phyloP scores from a whole-genome alignment of 2,329 filamentous ascomycete species.

The Trichoderma sp. region DNA sequence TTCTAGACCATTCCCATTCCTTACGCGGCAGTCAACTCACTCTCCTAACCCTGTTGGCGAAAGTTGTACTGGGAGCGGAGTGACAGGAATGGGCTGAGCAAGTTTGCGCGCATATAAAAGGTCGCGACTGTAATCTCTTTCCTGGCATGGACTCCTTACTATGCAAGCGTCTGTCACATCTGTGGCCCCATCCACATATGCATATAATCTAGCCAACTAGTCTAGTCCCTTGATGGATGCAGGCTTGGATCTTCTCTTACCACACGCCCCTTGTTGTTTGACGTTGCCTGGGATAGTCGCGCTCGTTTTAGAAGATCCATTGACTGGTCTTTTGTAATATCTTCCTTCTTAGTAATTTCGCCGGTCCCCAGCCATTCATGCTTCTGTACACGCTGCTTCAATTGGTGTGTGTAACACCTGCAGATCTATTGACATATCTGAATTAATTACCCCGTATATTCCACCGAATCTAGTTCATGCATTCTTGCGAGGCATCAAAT shows the following conservation, averaged over 20 bases:
- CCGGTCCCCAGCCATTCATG: neutral
- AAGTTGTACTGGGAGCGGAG: neutral
- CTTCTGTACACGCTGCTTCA: neutral
- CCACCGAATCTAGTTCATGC: neutral
- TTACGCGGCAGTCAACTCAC: neutral
- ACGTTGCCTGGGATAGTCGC: neutral
- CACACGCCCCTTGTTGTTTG: neutral
- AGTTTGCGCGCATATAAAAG: neutral
- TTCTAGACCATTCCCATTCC: neutral
- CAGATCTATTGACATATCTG: neutral
- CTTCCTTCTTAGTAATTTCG: neutral
- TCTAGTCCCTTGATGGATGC: neutral
- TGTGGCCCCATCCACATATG: neutral
- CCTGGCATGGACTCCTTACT: neutral
- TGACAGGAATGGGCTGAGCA: neutral
- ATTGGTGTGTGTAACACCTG: neutral
- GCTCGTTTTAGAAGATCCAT: neutral
- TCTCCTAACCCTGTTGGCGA: neutral
- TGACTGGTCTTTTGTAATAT: neutral
- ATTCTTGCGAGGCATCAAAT: neutral
- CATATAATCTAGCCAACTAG: neutral
- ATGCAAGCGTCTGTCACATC: neutral
- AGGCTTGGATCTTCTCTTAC: neutral
- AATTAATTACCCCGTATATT: neutral
- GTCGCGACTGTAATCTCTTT: neutral